Percentiles rank a stretch among this genome's conserved stretches.
These are phyloP conservation scores for Fusarium pininemorale DNA, from an alignment of 2,329 filamentous ascomycete genomes.

Conservation along the genomic window DNA sequence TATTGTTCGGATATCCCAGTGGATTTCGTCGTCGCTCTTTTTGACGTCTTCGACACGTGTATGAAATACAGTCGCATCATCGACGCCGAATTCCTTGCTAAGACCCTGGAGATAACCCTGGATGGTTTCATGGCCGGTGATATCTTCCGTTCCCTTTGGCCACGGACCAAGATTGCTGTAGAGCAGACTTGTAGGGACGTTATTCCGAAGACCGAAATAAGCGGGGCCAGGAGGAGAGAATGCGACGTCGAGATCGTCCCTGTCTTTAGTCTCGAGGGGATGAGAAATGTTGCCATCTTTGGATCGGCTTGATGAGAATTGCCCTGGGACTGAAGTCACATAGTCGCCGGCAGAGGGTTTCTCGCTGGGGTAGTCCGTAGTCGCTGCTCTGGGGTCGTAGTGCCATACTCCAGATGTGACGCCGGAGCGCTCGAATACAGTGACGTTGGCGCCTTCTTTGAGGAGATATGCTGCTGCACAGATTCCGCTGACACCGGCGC, in stretches of 20 bases:
- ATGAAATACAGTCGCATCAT: constrained; percentile 61
- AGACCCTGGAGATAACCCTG: constrained; percentile 70
- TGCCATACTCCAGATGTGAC: constrained; percentile 52
- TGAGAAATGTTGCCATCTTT: background rate
- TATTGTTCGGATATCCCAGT: constrained; percentile 63
- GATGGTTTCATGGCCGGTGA: constrained; percentile 65
- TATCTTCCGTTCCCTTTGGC: constrained; percentile 67
- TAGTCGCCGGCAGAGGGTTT: constrained; percentile 44
- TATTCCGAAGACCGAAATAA: constrained; percentile 71
- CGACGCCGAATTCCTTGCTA: constrained; percentile 59
- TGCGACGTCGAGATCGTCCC: background rate
- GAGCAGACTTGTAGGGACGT: constrained; percentile 72
- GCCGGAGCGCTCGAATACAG: constrained; percentile 50
- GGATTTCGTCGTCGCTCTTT: constrained; percentile 53
- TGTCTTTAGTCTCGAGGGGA: background rate
- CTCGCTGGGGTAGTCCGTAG: constrained; percentile 46
- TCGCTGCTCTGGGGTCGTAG: constrained; percentile 45
- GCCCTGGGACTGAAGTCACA: constrained; percentile 11
- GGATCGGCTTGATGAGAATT: background rate
- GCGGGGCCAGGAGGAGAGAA: constrained; percentile 56
- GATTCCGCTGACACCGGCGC: constrained; percentile 54
- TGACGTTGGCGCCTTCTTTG: constrained; percentile 47
- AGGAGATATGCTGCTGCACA: constrained; percentile 50
- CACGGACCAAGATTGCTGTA: constrained; percentile 58
- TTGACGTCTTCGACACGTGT: constrained; percentile 64